Base-by-base conservation (phyloP, 768 basidiomycete species). In the Mycena kentingensis region DNA sequence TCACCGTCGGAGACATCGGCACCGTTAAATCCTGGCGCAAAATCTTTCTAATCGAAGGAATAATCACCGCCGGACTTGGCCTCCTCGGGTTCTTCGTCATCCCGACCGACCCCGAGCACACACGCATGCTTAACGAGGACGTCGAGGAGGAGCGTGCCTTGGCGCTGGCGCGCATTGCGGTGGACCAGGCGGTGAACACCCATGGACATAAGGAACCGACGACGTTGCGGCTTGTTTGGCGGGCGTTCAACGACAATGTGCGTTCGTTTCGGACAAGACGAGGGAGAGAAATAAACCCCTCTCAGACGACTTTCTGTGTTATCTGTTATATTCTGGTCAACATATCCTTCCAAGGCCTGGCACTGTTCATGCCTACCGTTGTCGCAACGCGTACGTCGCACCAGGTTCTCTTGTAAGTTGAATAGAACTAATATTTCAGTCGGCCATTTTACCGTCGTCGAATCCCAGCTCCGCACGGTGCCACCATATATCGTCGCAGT, bases 401-500 rank as follows among this genome's bases (percentile, higher is more conserved):
- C 43, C 11, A 39, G 37, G 7, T 10, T 39, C 21, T 32, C 26
- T 50, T 12, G 29, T 26, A 39, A 34, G 22, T 38, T 43, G 19
- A 19, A 32, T 22, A 26, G 24, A n/a, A 26, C 25, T 25, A 43
- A 36, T 19, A 29, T 49, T n/a, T n/a, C n/a, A 73, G 72, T 72
- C 29, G 73, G 73, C 24, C 58, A 72, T 32, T 75, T 66, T 53
- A 70, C 73, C 36, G 69, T 70, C 7, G 71, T 80, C 12, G 65
- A 78, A 57, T 69, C 74, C 2, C 77, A 80, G 53, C 68, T 80
- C 12, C 71, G 75, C 4, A 78, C 77, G n/a, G 78, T 80, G 2
- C 77, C 77, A 0, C 75, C 76, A 3, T 79, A 74, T 49, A 51
- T 74, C n/a, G 71, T 72, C 4, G 72, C 70, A 16, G 71, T 66